These are phyloP conservation scores for Tuber borchii DNA, from an alignment of 495 filamentous ascomycete genomes.

Conservation along the genomic window DNA sequence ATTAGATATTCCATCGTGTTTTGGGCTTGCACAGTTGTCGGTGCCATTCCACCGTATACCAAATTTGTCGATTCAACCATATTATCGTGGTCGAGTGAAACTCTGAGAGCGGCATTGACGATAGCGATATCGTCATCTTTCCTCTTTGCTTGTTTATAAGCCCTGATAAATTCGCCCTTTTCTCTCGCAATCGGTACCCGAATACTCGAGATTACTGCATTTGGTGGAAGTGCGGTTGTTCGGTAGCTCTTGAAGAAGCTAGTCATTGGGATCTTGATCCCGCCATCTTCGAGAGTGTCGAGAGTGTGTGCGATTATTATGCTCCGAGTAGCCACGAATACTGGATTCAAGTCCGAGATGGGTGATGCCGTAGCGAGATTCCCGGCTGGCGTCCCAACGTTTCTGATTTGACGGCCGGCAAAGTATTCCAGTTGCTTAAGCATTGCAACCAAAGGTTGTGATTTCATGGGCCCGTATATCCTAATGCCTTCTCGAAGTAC, in stretches of 20 bases:
- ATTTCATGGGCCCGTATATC: constrained; percentile 63
- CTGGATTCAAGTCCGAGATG: constrained; percentile 93
- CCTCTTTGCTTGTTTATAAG: constrained; percentile 72
- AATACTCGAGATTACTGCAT: constrained; percentile 78
- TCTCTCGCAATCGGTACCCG: constrained; percentile 68
- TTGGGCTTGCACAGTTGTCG: constrained; percentile 64
- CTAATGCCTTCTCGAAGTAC: constrained; percentile 70
- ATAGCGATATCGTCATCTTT: constrained; percentile 82
- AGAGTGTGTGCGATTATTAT: constrained; percentile 69
- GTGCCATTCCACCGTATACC: constrained; percentile 70
- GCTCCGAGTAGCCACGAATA: constrained; percentile 81
- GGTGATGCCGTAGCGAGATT: constrained; percentile 93
- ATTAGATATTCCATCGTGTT: constrained; percentile 54
- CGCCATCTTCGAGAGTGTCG: constrained; percentile 52
- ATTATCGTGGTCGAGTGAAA: constrained; percentile 52
- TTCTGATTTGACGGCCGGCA: constrained; percentile 89
- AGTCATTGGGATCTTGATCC: constrained; percentile 79
- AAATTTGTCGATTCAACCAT: constrained; percentile 56
- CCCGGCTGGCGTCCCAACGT: constrained; percentile 91
- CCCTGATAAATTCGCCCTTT: constrained; percentile 58
- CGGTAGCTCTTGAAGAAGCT: constrained; percentile 91
- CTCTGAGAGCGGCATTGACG: constrained; percentile 63
- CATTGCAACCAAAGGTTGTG: constrained; percentile 68
- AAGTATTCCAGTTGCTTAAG: constrained; percentile 84
- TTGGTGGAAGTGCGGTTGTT: constrained; percentile 68